Base-by-base conservation (phyloP, 1,284 basidiomycete genomes). In the Marasmius sp. region DNA sequence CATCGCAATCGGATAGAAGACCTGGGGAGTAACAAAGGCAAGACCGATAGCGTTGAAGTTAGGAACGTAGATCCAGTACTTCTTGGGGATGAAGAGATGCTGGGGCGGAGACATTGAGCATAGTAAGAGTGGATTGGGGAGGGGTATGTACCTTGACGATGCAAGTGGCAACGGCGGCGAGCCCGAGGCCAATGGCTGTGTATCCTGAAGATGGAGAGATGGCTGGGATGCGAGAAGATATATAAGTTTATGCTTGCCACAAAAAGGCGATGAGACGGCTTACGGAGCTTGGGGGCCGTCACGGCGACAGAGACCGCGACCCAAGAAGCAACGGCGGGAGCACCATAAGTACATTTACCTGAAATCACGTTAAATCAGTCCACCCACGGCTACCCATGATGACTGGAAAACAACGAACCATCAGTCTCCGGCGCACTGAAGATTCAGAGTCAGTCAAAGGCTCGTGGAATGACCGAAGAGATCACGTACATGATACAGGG, bases 1-100 rank as follows among this genome's bases (percentile, higher is more conserved):
- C 83, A 85, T 86, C 58, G 83, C 83, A 65, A 84, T 75, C 4
- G 82, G 76, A 71, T 84, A 85, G 69, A 72, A 78, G 34, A 76
- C 69, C 61, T 81, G 79, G n/a, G 80, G 80, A 5, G 84, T 77
- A 67, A 87, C 81, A 68, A 87, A 85, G 50, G 80, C 86, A 37
- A 83, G 72, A 54, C 81, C 81, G 68, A 88, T 75, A 43, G 87
- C 86, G 70, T 87, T 88, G 75, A 85, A 87, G 79, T 89, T 89
- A 53, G 87, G 86, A 18, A 88, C 74, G 62, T 75, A 87, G 50
- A 66, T 68, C 75, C 81, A 80, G 72, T 85, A 84, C 67, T 80
- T 82, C 69, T 79, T 78, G 14, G 86, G 85, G 57, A 88, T 73
- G 67, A 76, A 79, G 61, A 74, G 74, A 72, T 86, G 79, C 73